Evolutionary conservation across 1,284 basidiomycete species (phyloP), one percentile per base, ranked within the genome.

Genomic region (Apiotrichum porosum): DNA sequence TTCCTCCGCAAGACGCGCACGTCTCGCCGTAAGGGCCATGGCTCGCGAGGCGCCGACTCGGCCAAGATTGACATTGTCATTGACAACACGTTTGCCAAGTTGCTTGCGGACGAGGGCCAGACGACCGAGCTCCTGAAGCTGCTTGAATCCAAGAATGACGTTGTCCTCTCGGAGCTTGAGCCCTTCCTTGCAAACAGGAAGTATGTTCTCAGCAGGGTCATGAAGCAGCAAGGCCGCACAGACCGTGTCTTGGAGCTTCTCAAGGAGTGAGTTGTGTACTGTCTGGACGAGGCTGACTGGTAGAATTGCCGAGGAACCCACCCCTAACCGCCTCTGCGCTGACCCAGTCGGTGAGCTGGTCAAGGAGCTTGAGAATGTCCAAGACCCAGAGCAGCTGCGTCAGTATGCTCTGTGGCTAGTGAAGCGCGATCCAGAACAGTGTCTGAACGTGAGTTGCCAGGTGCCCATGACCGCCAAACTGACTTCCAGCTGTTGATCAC

Each of bases 331-430:
- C 3, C 76, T 81, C 35, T 79, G 88, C 47, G 68, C 74, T 17
- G 83, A 90, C 60, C 87, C 89, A 0, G 66, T 88, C 1, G 76
- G 76, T 5, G 79, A 83, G 54, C 83, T 95, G 68, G 78, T 85
- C 37, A 65, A 76, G 3, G 71, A 88, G 14, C 74, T 94, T 3
- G 79, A 73, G 26, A 78, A 76, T 45, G 81, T 79, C 54, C 77
- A 79, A 35, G 83, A 88, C 62, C 78, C 80, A 21, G 65, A 74
- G 6, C 61, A 88, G 38, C 80, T 83, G 4, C 81, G 83, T 50
- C 78, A 80, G 43, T 92, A 88, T 81, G 85, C 81, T 0, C 69
- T 88, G 6, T 94, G 92, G 91, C 71, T 97, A 19, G 78, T 83
- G 1, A 79, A 79, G 57, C 79, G 79, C 22, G 82, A 88, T 65